Base-by-base conservation (phyloP, 805 yeast species). In the Zygoascus flipseniorum region DNA sequence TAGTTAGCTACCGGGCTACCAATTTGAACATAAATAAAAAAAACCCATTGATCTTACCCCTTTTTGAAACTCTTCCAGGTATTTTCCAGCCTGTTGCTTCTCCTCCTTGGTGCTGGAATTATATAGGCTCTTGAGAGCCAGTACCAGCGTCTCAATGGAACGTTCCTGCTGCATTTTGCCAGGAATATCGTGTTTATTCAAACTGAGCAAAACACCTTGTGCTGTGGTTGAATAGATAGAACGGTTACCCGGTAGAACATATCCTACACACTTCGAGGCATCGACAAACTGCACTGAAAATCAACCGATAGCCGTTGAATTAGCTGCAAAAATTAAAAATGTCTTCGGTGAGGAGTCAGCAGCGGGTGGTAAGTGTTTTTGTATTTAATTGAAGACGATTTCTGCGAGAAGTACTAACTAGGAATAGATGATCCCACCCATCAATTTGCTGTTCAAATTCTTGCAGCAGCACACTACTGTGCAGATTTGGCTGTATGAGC, bases 401-500 rank as follows among this genome's bases (percentile, higher is more conserved):
- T 11, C 9, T 5, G 48, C 6, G 4, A 16, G 13, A 18, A 2
- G 18, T 48, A 51, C 37, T 26, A 23, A 50, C 43, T 45, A 18
- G 6, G 28, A 44, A 14, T 52, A 75, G 76, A 78, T 82, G 73
- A 78, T 89, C 50, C 96, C 97, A 52, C 99, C 99, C 18, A 89
- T 93, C 71, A 90, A 89, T 68, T 81, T 89, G 65, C 80, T 93
- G 48, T 93, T 90, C 75, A 85, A 86, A 67, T 86, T 80, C 65
- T 76, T 92, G 57, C 97, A 90, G 67, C 86, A 86, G 61, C 92
- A 87, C 61, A 73, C 86, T 1, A 71, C 74, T 18, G 97, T 93
- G 35, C 80, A 84, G 8, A 80, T 93, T 37, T 92, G 97, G 97
- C 73, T 93, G 10, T 89, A 77, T 60, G 98, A 93, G 63, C 97